phyloP scores from a whole-genome alignment of 371 early-diverging fungal species.

The Syncephalastrum monosporum region DNA sequence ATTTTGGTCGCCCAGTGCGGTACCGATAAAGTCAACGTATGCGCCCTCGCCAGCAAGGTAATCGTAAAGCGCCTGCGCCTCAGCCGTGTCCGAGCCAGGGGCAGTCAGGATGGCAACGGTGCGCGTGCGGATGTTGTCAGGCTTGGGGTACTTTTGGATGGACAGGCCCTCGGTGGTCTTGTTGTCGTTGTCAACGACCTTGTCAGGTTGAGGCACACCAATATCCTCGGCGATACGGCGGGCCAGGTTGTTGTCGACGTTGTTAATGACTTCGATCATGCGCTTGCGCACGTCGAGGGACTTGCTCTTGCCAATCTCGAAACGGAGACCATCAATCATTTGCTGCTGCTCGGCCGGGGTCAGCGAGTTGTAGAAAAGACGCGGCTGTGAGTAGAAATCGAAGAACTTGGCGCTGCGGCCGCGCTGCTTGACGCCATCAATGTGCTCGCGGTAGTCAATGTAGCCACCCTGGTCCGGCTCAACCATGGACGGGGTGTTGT shows the following conservation, averaged over 20 bases:
- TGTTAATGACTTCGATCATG: constrained; percentile 37
- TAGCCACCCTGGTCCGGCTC: constrained; percentile 27
- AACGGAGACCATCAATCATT: constrained; percentile 33
- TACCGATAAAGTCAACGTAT: constrained; percentile 28
- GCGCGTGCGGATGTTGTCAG: constrained; percentile 24
- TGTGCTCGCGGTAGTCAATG: constrained; percentile 31
- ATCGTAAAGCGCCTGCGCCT: constrained; percentile 27
- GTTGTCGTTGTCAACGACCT: constrained; percentile 22
- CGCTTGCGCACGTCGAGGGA: constrained; percentile 27
- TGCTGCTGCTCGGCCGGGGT: constrained; percentile 40
- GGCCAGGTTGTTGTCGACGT: constrained; percentile 39
- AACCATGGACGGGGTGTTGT: constrained; percentile 30
- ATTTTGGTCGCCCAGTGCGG: constrained; percentile 17
- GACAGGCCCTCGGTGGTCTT: constrained; percentile 28
- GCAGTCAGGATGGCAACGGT: constrained; percentile 35
- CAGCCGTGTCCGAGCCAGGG: constrained; percentile 25
- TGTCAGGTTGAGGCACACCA: constrained; percentile 26
- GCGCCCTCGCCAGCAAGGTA: constrained; percentile 24
- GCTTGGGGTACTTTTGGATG: constrained; percentile 30
- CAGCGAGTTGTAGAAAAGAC: constrained; percentile 41
- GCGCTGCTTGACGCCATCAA: constrained; percentile 17
- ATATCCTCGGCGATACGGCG: constrained; percentile 32
- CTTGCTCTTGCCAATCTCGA: constrained; percentile 37
- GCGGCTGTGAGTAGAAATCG: constrained; percentile 44
- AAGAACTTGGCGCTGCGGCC: constrained; percentile 30